Percentiles rank a stretch among this genome's conserved stretches.
These are phyloP conservation scores for Trametes coccinea DNA, from an alignment of 768 basidiomycete species.

Conservation along the genomic window DNA sequence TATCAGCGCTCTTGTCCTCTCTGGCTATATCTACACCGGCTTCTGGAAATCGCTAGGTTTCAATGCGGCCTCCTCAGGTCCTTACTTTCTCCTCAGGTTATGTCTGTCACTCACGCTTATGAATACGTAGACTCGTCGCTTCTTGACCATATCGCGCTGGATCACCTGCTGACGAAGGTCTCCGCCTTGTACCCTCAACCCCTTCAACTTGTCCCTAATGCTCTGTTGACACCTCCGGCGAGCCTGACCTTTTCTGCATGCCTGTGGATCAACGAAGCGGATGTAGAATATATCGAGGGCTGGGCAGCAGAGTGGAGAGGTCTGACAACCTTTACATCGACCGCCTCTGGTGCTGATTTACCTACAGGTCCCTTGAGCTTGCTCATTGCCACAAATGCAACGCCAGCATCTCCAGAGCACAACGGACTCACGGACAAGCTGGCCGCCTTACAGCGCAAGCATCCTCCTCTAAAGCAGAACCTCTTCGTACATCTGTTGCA, in stretches of 20 bases:
- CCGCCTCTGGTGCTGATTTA: neutral
- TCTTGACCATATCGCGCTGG: conserved; percentile 19
- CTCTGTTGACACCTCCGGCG: conserved; percentile 17
- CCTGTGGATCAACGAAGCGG: conserved; percentile 45
- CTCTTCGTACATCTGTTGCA: conserved; percentile 52
- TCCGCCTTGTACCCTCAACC: conserved; percentile 29
- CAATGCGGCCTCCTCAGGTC: neutral
- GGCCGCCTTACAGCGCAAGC: conserved; percentile 13
- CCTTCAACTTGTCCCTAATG: conserved; percentile 22
- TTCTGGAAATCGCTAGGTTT: neutral
- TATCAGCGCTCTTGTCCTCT: conserved; percentile 10
- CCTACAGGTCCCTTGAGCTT: conserved; percentile 50
- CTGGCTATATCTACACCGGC: conserved; percentile 4
- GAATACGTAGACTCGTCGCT: neutral
- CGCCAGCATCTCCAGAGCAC: conserved; percentile 31
- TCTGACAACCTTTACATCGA: neutral
- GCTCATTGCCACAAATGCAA: conserved; percentile 42
- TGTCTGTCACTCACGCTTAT: neutral
- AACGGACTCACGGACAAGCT: conserved; percentile 25
- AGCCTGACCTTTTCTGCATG: conserved; percentile 44
- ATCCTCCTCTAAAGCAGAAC: conserved; percentile 17
- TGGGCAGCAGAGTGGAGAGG: conserved; percentile 50
- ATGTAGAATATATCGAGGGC: conserved; percentile 35
- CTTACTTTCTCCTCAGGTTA: neutral
- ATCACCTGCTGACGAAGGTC: conserved; percentile 29